Evolutionary conservation across 441 rosid genomes (phyloP).

Genomic region (Erodium moschatum): DNA sequence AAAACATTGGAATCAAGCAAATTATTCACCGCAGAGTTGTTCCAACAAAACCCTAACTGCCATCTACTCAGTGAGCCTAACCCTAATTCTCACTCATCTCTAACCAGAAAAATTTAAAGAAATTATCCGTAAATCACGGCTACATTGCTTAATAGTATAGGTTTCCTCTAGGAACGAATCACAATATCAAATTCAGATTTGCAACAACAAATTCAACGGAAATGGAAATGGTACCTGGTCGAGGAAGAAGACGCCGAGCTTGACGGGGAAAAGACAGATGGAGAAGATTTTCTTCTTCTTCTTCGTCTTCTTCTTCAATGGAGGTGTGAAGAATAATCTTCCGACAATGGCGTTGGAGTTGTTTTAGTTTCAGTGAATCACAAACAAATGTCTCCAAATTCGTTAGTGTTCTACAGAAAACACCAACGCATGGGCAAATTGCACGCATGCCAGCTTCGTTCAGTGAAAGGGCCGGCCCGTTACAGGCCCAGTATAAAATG

Average conservation of each 20-base stretch:
- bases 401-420: neutral
- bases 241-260: neutral
- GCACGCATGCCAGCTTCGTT: no score
- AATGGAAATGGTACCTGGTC: neutral
- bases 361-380: neutral
- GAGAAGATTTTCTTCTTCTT: neutral
- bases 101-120: neutral
- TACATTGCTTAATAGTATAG: neutral
- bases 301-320: neutral
- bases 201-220: neutral
- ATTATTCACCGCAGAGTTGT: neutral
- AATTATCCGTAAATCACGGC: neutral
- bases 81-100: conserved; percentile 3
- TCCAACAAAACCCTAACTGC: conserved; percentile 7
- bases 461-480: no score
- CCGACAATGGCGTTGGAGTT: neutral
- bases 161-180: neutral
- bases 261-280: neutral
- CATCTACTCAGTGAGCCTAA: neutral
- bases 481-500: no score
- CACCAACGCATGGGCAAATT: neutral
- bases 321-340: neutral
- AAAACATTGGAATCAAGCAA: neutral
- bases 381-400: neutral
- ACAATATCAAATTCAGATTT: neutral